Percentiles rank a stretch among this genome's conserved stretches.
These are phyloP conservation scores for Phellopilus nigrolimitatus DNA, from an alignment of 1,284 basidiomycete genomes.

Conservation along the genomic window DNA sequence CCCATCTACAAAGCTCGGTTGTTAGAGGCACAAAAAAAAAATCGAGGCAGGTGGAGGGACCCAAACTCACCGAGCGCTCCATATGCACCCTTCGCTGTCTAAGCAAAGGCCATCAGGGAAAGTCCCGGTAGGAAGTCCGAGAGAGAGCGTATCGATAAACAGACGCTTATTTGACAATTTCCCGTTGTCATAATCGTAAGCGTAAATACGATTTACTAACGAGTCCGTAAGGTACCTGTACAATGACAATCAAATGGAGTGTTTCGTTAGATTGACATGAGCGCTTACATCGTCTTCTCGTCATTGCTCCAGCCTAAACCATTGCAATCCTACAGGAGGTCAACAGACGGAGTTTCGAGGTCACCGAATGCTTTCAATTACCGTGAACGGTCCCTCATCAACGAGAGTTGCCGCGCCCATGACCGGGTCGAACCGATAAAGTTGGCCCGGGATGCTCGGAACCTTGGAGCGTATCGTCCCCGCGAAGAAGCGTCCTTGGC, in stretches of 20 bases:
- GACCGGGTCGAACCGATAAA: constrained; percentile 56
- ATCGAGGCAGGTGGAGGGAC: constrained; percentile 12
- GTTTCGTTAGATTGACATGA: neutral
- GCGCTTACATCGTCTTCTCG: constrained; percentile 50
- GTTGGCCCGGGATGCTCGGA: constrained; percentile 46
- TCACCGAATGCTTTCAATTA: constrained; percentile 28
- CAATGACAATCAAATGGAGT: constrained; percentile 7
- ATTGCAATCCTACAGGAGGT: constrained; percentile 49
- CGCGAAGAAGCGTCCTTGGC: constrained; percentile 57
- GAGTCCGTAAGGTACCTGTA: constrained; percentile 67
- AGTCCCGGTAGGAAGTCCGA: constrained; percentile 43
- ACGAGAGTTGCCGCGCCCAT: constrained; percentile 43
- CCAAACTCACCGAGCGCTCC: constrained; percentile 55
- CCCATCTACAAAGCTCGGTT: constrained; percentile 44
- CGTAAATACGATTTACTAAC: constrained; percentile 55
- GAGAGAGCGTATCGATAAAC: constrained; percentile 50
- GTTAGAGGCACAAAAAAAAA: constrained; percentile 13
- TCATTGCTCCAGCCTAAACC: constrained; percentile 62
- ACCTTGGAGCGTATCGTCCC: constrained; percentile 53
- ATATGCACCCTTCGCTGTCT: constrained; percentile 58
- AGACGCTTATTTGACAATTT: constrained; percentile 49
- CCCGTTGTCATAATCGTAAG: constrained; percentile 59
- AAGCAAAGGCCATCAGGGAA: constrained; percentile 64
- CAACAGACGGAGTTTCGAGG: neutral
- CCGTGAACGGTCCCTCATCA: constrained; percentile 64